Conservation (phyloP, 2,329 filamentous ascomycete genomes). For the Sclerotinia glacialis region DNA sequence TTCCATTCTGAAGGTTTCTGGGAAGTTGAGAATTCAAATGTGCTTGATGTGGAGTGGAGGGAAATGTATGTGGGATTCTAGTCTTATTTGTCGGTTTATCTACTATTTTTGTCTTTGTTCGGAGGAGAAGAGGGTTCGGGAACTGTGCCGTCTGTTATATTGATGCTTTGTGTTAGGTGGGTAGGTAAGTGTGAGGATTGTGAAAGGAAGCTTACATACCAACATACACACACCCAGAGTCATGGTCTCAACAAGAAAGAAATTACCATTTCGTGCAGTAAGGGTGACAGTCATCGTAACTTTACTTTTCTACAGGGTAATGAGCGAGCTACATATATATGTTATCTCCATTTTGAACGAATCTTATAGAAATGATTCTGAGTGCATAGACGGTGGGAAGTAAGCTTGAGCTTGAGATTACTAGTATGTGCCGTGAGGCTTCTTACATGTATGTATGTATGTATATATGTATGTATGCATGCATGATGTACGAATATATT, state of each 20-base stretch:
- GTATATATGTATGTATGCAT: no score
- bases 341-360: background rate
- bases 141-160: background rate
- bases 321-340: background rate
- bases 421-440: background rate
- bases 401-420: background rate
- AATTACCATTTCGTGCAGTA: background rate
- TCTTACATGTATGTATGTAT: background rate
- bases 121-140: background rate
- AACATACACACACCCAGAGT: background rate
- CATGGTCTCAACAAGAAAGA: background rate
- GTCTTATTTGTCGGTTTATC: background rate
- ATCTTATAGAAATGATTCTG: background rate
- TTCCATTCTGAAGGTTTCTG: background rate
- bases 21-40: background rate
- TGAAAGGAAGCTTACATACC: background rate
- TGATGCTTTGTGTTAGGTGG: background rate
- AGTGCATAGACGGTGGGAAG: background rate
- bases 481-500: no score
- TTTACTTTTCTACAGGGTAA: background rate
- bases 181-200: no score
- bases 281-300: no score
- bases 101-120: background rate
- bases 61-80: background rate
- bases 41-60: background rate